These are phyloP conservation scores for Madurella fahalii DNA, from an alignment of 2,329 filamentous ascomycete species.

Conservation along the genomic window DNA sequence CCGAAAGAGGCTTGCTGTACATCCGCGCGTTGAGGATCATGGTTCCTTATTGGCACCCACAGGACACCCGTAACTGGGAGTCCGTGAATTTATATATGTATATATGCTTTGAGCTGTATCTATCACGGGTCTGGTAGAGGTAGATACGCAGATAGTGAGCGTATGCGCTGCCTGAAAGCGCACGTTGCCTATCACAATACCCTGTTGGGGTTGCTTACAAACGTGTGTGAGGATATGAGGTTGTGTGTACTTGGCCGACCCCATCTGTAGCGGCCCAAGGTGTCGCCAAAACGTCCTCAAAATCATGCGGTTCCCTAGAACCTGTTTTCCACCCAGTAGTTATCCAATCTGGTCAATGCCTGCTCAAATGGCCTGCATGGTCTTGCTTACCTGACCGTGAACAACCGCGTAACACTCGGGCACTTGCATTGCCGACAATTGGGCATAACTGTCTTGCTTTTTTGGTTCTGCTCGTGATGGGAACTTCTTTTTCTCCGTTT, in stretches of 20 bases:
- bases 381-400: neutral
- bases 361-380: neutral
- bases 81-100: too few relatives aligned
- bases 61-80: too few relatives aligned
- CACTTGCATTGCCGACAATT: slow-evolving; percentile 1
- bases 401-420: slow-evolving; percentile 2
- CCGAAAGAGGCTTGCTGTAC: too few relatives aligned
- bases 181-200: too few relatives aligned
- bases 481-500: neutral
- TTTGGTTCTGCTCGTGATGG: neutral
- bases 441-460: neutral
- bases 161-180: too few relatives aligned
- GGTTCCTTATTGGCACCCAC: too few relatives aligned
- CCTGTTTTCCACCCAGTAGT: neutral
- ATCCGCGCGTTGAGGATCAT: too few relatives aligned
- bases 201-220: too few relatives aligned
- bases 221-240: too few relatives aligned
- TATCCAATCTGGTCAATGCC: slow-evolving; percentile 2
- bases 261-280: neutral
- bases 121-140: too few relatives aligned
- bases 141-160: too few relatives aligned
- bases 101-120: too few relatives aligned
- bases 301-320: neutral
- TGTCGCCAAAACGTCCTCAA: neutral
- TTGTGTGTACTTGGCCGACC: neutral